These are phyloP conservation scores for Gautieria morchelliformis DNA, from an alignment of 768 basidiomycete genomes.

Conservation along the genomic window DNA sequence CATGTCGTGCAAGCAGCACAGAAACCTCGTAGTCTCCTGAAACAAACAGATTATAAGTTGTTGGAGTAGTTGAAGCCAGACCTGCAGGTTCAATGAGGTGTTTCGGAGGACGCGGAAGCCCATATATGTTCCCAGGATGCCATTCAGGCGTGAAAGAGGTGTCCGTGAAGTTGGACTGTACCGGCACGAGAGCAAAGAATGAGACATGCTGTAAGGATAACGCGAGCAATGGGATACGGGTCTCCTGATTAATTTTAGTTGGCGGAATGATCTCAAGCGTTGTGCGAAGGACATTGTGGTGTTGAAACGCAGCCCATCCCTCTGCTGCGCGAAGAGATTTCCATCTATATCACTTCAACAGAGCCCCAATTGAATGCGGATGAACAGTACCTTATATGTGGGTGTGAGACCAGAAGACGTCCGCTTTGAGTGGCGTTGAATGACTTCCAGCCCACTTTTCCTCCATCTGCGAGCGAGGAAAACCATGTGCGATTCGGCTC, in stretches of 20 bases:
- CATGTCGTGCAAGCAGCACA: constrained; percentile 1
- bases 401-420: constrained; percentile 52
- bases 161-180: constrained; percentile 9
- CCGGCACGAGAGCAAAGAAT: constrained; percentile 62
- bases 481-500: constrained; percentile 37
- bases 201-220: constrained; percentile 62
- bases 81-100: constrained; percentile 42
- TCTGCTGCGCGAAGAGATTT: constrained; percentile 59
- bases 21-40: constrained; percentile 77
- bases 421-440: constrained; percentile 33
- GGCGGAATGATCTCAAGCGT: constrained; percentile 51
- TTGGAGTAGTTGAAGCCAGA: constrained; percentile 33
- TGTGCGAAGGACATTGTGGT: constrained; percentile 61
- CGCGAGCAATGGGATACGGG: constrained; percentile 35
- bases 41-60: constrained; percentile 58
- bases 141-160: constrained; percentile 35
- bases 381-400: constrained; percentile 40
- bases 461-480: constrained; percentile 60
- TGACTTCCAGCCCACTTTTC: constrained; percentile 48
- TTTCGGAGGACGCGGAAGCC: constrained; percentile 41
- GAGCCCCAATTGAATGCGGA: not conserved
- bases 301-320: constrained; percentile 84
- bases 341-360: constrained; percentile 41
- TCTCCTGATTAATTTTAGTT: not conserved
- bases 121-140: constrained; percentile 85